Evolutionary conservation across 108 stramenopile genomes (phyloP).

Genomic region (Aurantiochytrium sp.): DNA sequence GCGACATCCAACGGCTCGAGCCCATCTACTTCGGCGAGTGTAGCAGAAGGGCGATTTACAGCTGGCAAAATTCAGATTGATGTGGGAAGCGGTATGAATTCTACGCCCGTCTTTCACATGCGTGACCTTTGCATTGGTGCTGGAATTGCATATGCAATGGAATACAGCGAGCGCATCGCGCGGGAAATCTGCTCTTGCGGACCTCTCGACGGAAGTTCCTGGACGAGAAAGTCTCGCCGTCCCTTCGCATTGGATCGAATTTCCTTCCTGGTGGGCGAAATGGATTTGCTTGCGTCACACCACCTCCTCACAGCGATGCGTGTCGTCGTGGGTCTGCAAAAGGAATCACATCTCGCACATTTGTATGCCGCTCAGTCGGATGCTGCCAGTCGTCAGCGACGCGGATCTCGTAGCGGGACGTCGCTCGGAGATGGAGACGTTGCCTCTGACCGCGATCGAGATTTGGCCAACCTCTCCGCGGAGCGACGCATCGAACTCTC

Average conservation of each 20-base stretch:
- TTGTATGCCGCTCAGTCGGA: neutral
- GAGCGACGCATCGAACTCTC: neutral
- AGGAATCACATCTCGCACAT: neutral
- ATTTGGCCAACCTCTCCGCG: neutral
- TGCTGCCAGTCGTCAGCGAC: no score
- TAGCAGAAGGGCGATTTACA: neutral
- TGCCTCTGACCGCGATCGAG: neutral
- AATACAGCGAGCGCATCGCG: no score
- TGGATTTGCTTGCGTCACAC: neutral
- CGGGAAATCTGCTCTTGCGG: no score
- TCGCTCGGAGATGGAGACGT: no score
- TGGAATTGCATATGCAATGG: neutral
- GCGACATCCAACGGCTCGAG: no score
- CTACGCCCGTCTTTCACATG: neutral
- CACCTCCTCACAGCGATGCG: neutral
- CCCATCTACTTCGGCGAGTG: neutral
- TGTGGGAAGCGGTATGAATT: neutral
- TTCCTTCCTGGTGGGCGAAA: neutral
- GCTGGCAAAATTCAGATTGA: neutral
- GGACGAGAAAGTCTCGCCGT: no score
- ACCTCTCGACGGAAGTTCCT: no score
- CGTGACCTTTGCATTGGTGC: neutral
- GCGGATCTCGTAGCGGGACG: no score
- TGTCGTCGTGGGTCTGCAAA: neutral
- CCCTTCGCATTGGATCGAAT: no score